These are phyloP conservation scores for Solanum hybrid DNA, from an alignment of 305 asterid species.

Conservation along the genomic window DNA sequence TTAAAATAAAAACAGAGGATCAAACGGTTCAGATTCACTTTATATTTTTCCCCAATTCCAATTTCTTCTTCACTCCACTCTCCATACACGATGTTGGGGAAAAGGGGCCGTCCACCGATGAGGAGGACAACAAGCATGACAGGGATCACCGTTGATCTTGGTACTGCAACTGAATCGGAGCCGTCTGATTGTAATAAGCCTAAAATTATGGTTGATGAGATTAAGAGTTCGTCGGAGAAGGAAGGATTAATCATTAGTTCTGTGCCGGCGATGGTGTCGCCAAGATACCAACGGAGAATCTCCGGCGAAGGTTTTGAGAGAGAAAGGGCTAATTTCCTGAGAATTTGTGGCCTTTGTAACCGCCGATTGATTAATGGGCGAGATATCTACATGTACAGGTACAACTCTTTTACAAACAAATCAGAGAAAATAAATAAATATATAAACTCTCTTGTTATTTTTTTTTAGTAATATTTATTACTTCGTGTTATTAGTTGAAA, in stretches of 20 bases:
- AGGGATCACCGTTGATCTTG: conserved; percentile 24
- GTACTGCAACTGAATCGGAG: conserved; percentile 6
- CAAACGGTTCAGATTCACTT: conserved; percentile 16
- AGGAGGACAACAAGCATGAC: conserved; percentile 41
- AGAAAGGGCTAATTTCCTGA: conserved; percentile 32
- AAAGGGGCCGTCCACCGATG: conserved; percentile 30
- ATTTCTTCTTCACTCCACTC: not conserved
- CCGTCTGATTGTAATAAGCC: not conserved
- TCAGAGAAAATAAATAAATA: not conserved
- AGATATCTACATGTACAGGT: conserved; percentile 66
- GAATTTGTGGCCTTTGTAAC: conserved; percentile 46
- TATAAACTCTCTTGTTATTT: not conserved
- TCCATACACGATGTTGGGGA: conserved; percentile 28
- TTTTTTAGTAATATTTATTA: not conserved
- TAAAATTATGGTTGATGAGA: conserved; percentile 1
- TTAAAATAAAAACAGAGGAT: not conserved
- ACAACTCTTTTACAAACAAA: not conserved
- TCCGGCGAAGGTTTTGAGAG: conserved; percentile 3
- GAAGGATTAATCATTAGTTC: not conserved
- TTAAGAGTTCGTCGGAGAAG: not conserved
- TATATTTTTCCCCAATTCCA: not conserved
- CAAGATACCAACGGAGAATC: conserved; percentile 20
- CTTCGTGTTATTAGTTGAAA: not conserved
- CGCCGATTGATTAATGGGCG: conserved; percentile 36
- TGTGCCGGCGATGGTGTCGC: conserved; percentile 19